Evolutionary conservation across 345 rosid species (phyloP).

Genomic region (Angophora floribunda): DNA sequence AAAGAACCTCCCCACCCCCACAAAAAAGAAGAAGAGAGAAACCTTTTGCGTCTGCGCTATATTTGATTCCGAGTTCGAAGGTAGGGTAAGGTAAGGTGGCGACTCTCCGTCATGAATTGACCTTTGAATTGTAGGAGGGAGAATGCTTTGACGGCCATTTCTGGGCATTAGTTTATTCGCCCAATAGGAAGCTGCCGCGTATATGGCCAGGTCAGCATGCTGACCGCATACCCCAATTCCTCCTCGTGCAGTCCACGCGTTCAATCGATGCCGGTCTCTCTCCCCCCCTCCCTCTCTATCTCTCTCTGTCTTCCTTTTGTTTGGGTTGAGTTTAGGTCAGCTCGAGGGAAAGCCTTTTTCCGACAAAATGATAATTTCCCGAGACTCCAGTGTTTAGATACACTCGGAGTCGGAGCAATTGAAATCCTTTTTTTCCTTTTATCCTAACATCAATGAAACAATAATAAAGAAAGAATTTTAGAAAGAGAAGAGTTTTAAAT

Average conservation of each 20-base stretch:
- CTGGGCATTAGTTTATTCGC: background rate
- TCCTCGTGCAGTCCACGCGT: background rate
- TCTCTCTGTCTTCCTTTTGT: background rate
- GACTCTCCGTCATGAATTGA: background rate
- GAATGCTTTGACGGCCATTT: background rate
- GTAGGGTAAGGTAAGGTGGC: background rate
- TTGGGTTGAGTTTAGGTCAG: background rate
- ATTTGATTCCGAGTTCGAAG: background rate
- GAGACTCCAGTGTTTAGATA: background rate
- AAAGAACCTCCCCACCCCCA: background rate
- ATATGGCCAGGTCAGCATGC: background rate
- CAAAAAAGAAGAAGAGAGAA: background rate
- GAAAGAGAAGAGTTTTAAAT: background rate
- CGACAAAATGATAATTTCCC: background rate
- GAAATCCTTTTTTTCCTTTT: background rate
- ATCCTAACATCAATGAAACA: background rate
- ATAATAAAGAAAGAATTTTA: background rate
- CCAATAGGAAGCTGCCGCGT: background rate
- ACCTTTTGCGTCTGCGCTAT: background rate
- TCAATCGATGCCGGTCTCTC: background rate
- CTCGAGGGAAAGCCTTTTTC: background rate
- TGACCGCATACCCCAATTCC: background rate
- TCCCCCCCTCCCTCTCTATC: too few relatives aligned
- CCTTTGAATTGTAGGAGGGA: background rate
- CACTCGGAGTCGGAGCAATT: background rate